These are phyloP conservation scores for Apiotrichum veenhuisii DNA, from an alignment of 1,284 basidiomycete genomes.

Conservation along the genomic window DNA sequence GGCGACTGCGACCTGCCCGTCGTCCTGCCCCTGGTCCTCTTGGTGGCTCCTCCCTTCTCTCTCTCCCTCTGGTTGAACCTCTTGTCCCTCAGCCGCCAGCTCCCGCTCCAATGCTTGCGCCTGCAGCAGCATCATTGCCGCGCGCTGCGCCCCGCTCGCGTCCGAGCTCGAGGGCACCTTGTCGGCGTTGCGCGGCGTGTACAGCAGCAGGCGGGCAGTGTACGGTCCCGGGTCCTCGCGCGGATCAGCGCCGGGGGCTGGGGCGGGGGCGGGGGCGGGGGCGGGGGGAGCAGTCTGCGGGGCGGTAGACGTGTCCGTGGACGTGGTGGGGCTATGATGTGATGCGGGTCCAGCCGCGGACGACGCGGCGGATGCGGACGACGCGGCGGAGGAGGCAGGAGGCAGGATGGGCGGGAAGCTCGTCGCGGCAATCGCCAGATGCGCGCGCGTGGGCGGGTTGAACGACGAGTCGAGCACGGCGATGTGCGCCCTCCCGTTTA, in stretches of 20 bases:
- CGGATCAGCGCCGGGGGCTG: background rate
- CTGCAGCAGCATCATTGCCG: constrained; percentile 76
- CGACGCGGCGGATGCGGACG: no score
- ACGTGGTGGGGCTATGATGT: no score
- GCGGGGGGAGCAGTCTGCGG: constrained; percentile 38
- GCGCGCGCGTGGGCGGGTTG: constrained; percentile 87
- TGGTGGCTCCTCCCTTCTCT: no score
- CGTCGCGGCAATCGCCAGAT: constrained; percentile 66
- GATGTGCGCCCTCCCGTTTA: constrained; percentile 31
- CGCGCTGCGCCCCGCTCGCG: constrained; percentile 66
- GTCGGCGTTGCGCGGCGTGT: constrained; percentile 86
- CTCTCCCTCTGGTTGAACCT: no score
- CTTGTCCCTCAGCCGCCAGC: no score
- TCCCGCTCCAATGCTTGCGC: constrained; percentile 54
- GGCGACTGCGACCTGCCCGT: constrained; percentile 62
- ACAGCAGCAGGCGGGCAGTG: constrained; percentile 73
- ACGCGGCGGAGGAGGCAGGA: constrained; percentile 32
- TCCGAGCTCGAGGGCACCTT: constrained; percentile 68
- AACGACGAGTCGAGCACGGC: constrained; percentile 84
- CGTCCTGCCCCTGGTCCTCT: no score
- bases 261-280: background rate
- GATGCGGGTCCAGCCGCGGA: no score
- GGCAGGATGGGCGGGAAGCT: constrained; percentile 20
- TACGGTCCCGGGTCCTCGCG: constrained; percentile 52
- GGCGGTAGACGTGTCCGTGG: constrained; percentile 47